Conservation (phyloP, 2,329 filamentous ascomycete genomes). For the Nannizziopsis barbatae region DNA sequence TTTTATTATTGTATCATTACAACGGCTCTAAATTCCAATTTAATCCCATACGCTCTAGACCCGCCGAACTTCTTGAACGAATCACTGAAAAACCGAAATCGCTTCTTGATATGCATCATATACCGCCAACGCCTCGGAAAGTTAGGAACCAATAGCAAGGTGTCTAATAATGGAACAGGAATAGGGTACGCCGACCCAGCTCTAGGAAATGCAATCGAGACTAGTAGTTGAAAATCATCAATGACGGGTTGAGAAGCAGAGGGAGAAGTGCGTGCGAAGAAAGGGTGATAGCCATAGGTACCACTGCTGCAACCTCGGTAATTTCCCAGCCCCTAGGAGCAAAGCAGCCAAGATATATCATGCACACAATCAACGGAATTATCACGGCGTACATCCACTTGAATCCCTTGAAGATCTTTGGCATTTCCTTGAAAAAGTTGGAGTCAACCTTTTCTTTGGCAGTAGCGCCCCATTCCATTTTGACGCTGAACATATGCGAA, state of each 20-base stretch:
- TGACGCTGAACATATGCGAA: slow-evolving; percentile 71
- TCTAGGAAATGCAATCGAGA: neutral
- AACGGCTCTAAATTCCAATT: too few species aligned
- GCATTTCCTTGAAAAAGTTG: slow-evolving; percentile 76
- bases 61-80: too few species aligned
- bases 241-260: slow-evolving; percentile 17
- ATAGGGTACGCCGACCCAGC: too few species aligned
- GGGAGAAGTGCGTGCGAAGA: slow-evolving; percentile 17
- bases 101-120: too few species aligned
- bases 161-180: too few species aligned
- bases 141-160: too few species aligned
- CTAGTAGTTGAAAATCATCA: slow-evolving; percentile 20
- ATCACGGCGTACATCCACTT: slow-evolving; percentile 51
- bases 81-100: too few species aligned
- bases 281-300: slow-evolving; percentile 17
- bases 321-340: slow-evolving; percentile 34
- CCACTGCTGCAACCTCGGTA: slow-evolving; percentile 17
- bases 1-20: too few species aligned
- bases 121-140: too few species aligned
- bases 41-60: too few species aligned
- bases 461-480: slow-evolving; percentile 79
- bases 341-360: slow-evolving; percentile 23
- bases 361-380: slow-evolving; percentile 17
- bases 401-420: slow-evolving; percentile 67
- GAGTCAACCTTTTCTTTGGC: slow-evolving; percentile 63